Evolutionary conservation across 225 moss, liverwort and hornwort genomes (phyloP).

Genomic region (Thuidium tamariscinum): DNA sequence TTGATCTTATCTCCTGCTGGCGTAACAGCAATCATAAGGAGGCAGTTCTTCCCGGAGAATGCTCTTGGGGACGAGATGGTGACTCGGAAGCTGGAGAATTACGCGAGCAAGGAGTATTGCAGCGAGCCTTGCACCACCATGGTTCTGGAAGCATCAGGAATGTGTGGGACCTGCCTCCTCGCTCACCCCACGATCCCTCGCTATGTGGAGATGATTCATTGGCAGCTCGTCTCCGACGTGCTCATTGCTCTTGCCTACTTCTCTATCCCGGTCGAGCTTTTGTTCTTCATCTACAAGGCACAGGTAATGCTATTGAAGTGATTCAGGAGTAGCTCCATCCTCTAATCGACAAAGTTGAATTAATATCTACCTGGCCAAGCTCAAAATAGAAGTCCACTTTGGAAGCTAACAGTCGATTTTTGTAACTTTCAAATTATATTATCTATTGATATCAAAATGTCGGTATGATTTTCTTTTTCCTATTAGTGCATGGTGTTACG

Average conservation of each 20-base stretch:
- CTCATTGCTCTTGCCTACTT: slow-evolving; percentile 90
- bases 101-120: slow-evolving; percentile 29
- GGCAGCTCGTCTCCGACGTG: slow-evolving; percentile 78
- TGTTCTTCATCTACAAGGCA: slow-evolving; percentile 76
- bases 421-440: background rate
- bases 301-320: slow-evolving; percentile 7
- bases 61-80: background rate
- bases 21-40: slow-evolving; percentile 23
- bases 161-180: slow-evolving; percentile 22
- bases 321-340: background rate
- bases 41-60: slow-evolving; percentile 35
- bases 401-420: background rate
- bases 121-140: slow-evolving; percentile 39
- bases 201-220: slow-evolving; percentile 54
- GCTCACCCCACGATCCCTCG: slow-evolving; percentile 36
- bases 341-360: background rate
- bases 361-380: background rate
- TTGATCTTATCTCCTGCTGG: slow-evolving; percentile 3
- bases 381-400: background rate
- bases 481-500: background rate
- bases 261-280: slow-evolving; percentile 79
- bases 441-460: background rate
- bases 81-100: slow-evolving; percentile 10
- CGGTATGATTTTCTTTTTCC: background rate
- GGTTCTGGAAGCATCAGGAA: slow-evolving; percentile 13